Evolutionary conservation across 2,329 filamentous ascomycete species (phyloP).

Genomic region (Penicillium sp.): DNA sequence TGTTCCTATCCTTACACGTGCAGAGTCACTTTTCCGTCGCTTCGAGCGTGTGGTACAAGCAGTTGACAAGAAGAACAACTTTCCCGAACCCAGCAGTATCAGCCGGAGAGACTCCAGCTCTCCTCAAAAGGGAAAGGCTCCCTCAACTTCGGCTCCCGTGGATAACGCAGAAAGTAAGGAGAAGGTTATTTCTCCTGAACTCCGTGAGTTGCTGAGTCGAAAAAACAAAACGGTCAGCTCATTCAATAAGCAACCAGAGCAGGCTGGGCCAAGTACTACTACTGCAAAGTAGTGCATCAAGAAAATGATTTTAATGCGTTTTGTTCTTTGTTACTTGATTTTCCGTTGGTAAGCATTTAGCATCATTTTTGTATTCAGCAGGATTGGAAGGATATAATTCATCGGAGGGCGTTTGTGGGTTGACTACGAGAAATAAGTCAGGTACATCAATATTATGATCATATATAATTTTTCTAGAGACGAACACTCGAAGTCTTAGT

Average conservation of each 20-base stretch:
- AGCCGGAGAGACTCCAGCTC: conserved; percentile 40
- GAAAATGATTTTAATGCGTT: not conserved
- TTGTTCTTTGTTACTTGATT: not conserved
- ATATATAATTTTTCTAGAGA: not conserved
- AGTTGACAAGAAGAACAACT: conserved; percentile 86
- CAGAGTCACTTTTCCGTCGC: conserved; percentile 80
- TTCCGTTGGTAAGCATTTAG: not conserved
- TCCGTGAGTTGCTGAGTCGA: conserved; percentile 58
- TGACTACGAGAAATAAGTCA: not conserved
- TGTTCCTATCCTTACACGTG: conserved; percentile 76
- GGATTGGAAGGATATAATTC: not conserved
- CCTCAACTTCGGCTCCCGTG: conserved; percentile 22
- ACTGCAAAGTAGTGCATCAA: not conserved
- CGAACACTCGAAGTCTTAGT: not conserved
- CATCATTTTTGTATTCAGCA: not conserved
- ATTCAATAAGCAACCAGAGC: not conserved
- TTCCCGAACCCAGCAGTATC: conserved; percentile 57
- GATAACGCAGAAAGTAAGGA: conserved; percentile 25
- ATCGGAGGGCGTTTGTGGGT: not conserved
- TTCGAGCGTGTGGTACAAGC: conserved; percentile 87
- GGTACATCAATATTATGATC: not conserved
- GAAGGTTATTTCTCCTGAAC: conserved; percentile 60
- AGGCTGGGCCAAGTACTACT: not conserved
- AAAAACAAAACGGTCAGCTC: conserved; percentile 31
- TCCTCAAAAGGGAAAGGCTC: conserved; percentile 31